Base-by-base conservation (phyloP, 495 filamentous ascomycete species). In the Symbiotaphrina buchneri region DNA sequence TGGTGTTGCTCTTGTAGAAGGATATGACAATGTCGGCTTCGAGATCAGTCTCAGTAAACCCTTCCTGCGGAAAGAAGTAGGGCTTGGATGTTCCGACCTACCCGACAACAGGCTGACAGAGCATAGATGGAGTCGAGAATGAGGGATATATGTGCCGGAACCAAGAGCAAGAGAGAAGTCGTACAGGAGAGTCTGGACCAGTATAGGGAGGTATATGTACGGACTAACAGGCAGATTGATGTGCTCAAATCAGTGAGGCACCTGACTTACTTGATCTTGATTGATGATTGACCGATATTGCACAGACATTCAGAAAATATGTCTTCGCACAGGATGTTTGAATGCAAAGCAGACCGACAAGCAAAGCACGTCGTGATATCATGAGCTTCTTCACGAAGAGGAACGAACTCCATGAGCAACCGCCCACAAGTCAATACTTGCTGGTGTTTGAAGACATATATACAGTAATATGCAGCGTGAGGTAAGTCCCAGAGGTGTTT, bases 71-170 rank as follows among this genome's bases (percentile, higher is more conserved):
- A 95, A 97, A 49, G 85, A 97, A 46, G 53, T 55, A 41, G 39
- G 47, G 30, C 20, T 27, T 7, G 22, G 30, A 32, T 3, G 23
- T 11, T 30, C 31, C 17, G 10, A 16, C 21, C 37, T 50, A 14
- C 26, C 38, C 10, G 10, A 11, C 11, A 6, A 14, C 8, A n/a
- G 7, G 13, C 7, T 36, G 35, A 46, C 40, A 27, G 13, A 32
- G 13, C 29, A 27, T 35, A 58, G 57, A 92, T 91, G 82, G 87
- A 97, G 49, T 49, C 74, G 34, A 72, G 77, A 40, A 90, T 97
- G 84, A 80, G 80, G 43, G 77, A 77, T 33, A 91, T 97, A 29
- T 94, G 87, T 50, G 80, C 79, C 32, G 90, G 90, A n/a, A 63
- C 61, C 11, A 71, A 68, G 34, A 71, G 71, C 8, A 70, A 68